Conservation (phyloP, 768 basidiomycete genomes). For the Kwoniella newhampshirensis region DNA sequence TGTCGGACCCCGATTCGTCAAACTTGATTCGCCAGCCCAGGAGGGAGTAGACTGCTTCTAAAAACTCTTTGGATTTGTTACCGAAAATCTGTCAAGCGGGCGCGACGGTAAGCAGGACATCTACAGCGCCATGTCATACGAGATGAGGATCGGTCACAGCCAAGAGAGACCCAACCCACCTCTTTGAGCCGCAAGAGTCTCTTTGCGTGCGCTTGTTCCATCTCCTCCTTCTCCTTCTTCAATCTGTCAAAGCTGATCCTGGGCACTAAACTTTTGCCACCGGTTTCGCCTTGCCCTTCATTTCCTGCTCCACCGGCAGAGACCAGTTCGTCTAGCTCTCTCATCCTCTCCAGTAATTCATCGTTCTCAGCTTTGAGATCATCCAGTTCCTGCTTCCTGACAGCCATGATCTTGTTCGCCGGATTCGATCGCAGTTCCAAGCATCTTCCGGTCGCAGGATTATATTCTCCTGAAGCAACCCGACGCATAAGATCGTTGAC, state of each 20-base stretch:
- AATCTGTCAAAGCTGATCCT: slow-evolving; percentile 76
- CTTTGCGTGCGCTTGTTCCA: slow-evolving; percentile 74
- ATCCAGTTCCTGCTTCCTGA: slow-evolving; percentile 72
- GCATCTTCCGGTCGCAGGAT: slow-evolving; percentile 42
- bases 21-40: slow-evolving; percentile 89
- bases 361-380: slow-evolving; percentile 78
- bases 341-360: slow-evolving; percentile 69
- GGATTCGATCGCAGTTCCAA: slow-evolving; percentile 70
- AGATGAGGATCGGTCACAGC: not conserved
- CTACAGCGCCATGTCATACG: not conserved
- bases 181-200: slow-evolving; percentile 74
- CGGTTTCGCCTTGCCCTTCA: not conserved
- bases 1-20: slow-evolving; percentile 77
- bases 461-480: slow-evolving; percentile 51
- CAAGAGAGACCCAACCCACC: slow-evolving; percentile 56
- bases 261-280: slow-evolving; percentile 62
- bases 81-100: slow-evolving; percentile 69
- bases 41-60: slow-evolving; percentile 82
- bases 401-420: slow-evolving; percentile 74
- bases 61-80: slow-evolving; percentile 84
- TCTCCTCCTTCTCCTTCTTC: slow-evolving; percentile 66
- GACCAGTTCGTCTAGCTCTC: slow-evolving; percentile 60
- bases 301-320: slow-evolving; percentile 21
- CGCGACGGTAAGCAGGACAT: not conserved
- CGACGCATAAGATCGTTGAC: slow-evolving; percentile 47